Evolutionary conservation across 192 early-diverging fungal species (phyloP).

Genomic region (Coemansia sp.): DNA sequence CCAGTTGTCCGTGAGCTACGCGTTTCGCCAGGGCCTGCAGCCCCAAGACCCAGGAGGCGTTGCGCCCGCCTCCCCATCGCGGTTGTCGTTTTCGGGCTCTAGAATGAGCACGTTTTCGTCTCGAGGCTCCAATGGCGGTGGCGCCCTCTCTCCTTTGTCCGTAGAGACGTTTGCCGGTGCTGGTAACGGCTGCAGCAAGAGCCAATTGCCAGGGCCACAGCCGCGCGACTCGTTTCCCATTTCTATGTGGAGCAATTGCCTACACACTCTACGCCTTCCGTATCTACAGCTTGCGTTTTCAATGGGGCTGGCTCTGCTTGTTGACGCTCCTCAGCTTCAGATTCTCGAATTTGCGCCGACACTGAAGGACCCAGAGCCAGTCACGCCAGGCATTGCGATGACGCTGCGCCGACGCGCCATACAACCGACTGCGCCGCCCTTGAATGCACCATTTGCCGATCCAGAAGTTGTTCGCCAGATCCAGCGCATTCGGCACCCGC

Average conservation of each 20-base stretch:
- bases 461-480: constrained; percentile 37
- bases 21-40: constrained; percentile 30
- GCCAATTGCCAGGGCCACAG: constrained; percentile 23
- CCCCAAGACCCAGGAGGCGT: neutral
- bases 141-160: neutral
- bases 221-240: constrained; percentile 32
- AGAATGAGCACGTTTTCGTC: constrained; percentile 18
- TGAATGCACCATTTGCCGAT: constrained; percentile 46
- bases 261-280: constrained; percentile 38
- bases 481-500: constrained; percentile 29
- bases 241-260: constrained; percentile 13
- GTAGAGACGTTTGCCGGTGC: neutral
- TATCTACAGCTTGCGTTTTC: constrained; percentile 47
- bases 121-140: neutral
- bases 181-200: neutral
- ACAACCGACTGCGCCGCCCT: constrained; percentile 9
- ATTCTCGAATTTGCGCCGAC: constrained; percentile 40
- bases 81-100: constrained; percentile 25
- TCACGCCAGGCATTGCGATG: constrained; percentile 16
- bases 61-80: constrained; percentile 14
- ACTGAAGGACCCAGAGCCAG: constrained; percentile 16
- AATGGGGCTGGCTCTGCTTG: constrained; percentile 25
- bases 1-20: constrained; percentile 42
- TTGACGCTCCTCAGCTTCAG: constrained; percentile 35
- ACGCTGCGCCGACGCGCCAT: constrained; percentile 41